These are phyloP conservation scores for Aspergillus fischeri DNA, from an alignment of 2,329 filamentous ascomycete genomes.

Conservation along the genomic window DNA sequence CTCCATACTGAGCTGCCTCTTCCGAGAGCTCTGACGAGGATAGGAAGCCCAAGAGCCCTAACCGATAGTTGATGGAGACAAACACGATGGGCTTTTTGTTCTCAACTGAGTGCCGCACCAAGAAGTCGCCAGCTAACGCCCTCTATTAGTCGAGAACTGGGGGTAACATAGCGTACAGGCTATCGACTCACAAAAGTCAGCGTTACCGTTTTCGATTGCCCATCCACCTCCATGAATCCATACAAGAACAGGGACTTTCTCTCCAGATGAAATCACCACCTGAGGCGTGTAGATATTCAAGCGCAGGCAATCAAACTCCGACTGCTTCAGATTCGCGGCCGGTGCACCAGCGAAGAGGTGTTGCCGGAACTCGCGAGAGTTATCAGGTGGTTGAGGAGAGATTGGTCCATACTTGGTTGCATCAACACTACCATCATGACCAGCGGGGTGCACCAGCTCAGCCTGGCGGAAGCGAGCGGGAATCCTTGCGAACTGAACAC, in stretches of 20 bases:
- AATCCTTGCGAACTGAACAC: not conserved
- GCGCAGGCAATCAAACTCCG: not conserved
- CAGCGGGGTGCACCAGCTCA: not conserved
- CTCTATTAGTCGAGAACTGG: no score
- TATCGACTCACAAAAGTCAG: not conserved
- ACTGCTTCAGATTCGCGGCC: not conserved
- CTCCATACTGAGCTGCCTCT: not conserved
- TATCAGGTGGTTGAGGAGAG: not conserved
- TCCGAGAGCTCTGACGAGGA: not conserved
- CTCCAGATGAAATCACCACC: not conserved
- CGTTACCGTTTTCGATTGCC: not conserved
- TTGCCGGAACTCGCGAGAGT: not conserved
- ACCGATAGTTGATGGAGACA: conserved; percentile 2
- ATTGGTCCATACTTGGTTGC: no score
- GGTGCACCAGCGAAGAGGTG: conserved; percentile 1
- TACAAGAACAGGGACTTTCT: not conserved
- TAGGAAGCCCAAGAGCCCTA: not conserved
- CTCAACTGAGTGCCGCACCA: not conserved
- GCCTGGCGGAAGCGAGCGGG: not conserved
- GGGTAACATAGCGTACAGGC: no score
- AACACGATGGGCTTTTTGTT: not conserved
- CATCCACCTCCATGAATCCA: conserved; percentile 3
- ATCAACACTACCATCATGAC: no score
- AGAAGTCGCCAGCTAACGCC: not conserved
- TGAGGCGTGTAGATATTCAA: conserved; percentile 1